Percentiles rank a stretch among this genome's conserved stretches.
phyloP scores from a whole-genome alignment of 2,329 filamentous ascomycete genomes.

The Massarina eburnea region DNA sequence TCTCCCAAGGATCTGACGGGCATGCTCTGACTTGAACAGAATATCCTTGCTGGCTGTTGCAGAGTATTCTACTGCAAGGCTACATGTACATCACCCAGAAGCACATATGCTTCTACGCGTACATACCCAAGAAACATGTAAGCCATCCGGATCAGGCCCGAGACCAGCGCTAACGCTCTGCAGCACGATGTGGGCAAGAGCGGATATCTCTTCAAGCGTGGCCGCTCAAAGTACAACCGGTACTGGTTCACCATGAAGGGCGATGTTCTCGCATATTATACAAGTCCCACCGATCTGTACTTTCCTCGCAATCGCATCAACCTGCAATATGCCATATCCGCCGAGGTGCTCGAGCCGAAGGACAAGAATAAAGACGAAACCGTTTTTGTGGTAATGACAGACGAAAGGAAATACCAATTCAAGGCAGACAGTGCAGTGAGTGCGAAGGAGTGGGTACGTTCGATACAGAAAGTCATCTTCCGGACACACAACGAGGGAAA shows the following conservation, averaged over 20 bases:
- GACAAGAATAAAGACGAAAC: constrained; percentile 70
- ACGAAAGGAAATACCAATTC: constrained; percentile 83
- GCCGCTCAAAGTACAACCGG: constrained; percentile 83
- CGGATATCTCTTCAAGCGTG: constrained; percentile 84
- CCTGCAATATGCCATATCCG: constrained; percentile 86
- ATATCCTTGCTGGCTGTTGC: constrained; percentile 90
- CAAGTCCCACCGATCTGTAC: constrained; percentile 80
- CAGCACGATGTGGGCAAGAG: constrained; percentile 69
- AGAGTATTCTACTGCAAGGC: constrained; percentile 88
- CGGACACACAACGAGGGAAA: constrained; percentile 94
- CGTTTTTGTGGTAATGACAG: constrained; percentile 78
- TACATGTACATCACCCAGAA: constrained; percentile 93
- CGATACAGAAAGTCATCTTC: constrained; percentile 92
- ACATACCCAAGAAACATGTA: constrained; percentile 89
- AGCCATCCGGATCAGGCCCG: constrained; percentile 31
- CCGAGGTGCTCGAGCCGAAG: constrained; percentile 69
- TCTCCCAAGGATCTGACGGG: not conserved
- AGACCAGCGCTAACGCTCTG: constrained; percentile 18
- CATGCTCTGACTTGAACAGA: constrained; percentile 53
- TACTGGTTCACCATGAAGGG: constrained; percentile 95
- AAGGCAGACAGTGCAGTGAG: constrained; percentile 83
- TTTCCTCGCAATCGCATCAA: constrained; percentile 92
- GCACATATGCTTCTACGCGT: constrained; percentile 96
- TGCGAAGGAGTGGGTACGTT: constrained; percentile 95
- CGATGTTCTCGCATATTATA: constrained; percentile 88